Evolutionary conservation across 75 land plant species (phyloP).

Genomic region (Picea sitchensis): DNA sequence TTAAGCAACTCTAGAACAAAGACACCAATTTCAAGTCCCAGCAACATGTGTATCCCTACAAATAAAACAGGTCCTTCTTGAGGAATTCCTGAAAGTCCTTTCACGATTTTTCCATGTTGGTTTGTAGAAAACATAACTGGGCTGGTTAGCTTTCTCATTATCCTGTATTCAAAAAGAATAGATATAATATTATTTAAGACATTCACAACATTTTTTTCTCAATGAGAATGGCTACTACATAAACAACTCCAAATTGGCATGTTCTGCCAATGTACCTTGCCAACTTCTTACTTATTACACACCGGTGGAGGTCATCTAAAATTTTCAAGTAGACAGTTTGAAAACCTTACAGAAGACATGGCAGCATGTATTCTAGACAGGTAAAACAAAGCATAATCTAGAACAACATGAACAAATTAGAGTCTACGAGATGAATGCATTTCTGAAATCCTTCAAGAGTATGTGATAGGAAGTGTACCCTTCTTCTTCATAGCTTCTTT

Average conservation of each 20-base stretch:
- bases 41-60: constrained; percentile 63
- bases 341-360: neutral
- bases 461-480: constrained; percentile 15
- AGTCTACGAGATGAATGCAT: neutral
- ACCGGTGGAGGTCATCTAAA: neutral
- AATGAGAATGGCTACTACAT: neutral
- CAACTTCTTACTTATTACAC: neutral
- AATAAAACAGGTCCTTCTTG: constrained; percentile 44
- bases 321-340: too few species aligned
- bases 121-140: constrained; percentile 60
- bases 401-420: neutral
- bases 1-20: constrained; percentile 24
- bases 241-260: neutral
- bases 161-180: constrained; percentile 12
- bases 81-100: constrained; percentile 50
- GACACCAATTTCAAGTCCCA: constrained; percentile 44
- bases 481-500: constrained; percentile 17
- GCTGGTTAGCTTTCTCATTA: constrained; percentile 26
- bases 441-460: neutral
- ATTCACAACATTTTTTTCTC: neutral
- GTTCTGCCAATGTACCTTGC: neutral
- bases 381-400: neutral
- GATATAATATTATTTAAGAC: neutral
- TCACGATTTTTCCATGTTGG: constrained; percentile 34
- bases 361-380: neutral